phyloP scores from a whole-genome alignment of 2,329 filamentous ascomycete genomes.

The Pezicula radicicola region DNA sequence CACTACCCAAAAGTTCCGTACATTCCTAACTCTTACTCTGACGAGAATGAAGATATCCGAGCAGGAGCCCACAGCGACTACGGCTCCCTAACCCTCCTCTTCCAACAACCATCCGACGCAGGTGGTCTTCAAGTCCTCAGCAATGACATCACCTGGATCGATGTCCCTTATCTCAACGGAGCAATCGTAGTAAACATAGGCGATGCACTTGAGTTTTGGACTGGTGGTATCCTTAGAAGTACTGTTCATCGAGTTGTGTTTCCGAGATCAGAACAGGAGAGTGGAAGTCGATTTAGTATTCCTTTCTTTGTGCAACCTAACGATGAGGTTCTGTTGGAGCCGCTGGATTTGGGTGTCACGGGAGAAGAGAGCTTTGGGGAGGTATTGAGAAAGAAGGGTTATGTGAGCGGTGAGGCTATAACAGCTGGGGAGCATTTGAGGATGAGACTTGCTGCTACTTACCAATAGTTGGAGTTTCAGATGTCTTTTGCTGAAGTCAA shows the following conservation, averaged over 20 bases:
- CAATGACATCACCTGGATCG: constrained; percentile 17
- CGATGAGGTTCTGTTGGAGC: neutral
- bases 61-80: constrained; percentile 27
- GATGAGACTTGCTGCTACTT: neutral
- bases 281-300: neutral
- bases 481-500: no score
- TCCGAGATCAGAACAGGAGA: neutral
- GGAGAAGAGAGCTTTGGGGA: neutral
- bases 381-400: neutral
- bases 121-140: constrained; percentile 28
- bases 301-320: neutral
- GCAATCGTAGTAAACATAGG: constrained; percentile 29
- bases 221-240: constrained; percentile 17
- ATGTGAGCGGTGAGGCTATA: neutral
- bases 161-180: constrained; percentile 22
- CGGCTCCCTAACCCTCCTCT: constrained; percentile 29
- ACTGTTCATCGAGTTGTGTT: constrained; percentile 20
- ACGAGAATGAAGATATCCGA: neutral
- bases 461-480: neutral
- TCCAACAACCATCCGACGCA: constrained; percentile 21
- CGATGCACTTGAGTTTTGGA: constrained; percentile 25
- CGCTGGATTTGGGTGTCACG: neutral
- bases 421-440: neutral
- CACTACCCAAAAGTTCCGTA: neutral
- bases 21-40: neutral